phyloP scores from a whole-genome alignment of 768 basidiomycete genomes.

The Cystofilobasidium bisporidii region DNA sequence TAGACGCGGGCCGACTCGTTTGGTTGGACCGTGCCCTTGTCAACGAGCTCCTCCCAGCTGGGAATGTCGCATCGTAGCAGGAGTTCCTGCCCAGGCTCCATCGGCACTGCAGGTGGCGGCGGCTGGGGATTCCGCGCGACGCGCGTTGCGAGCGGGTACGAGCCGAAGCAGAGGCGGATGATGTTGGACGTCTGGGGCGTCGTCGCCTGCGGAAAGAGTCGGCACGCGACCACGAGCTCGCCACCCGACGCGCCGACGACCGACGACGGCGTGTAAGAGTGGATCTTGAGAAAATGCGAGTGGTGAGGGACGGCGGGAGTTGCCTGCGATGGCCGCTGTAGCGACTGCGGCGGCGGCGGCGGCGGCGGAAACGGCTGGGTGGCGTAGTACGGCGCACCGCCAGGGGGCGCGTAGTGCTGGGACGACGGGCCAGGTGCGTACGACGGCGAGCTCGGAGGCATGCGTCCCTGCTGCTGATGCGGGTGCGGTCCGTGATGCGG shows the following conservation, averaged over 20 bases:
- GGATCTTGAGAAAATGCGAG: constrained; percentile 19
- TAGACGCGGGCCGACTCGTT: neutral
- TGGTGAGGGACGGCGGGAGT: constrained; percentile 11
- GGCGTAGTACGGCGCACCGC: neutral
- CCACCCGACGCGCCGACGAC: neutral
- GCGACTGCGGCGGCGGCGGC: neutral
- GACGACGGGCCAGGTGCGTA: neutral
- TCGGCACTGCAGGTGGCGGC: neutral
- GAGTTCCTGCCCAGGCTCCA: constrained; percentile 20
- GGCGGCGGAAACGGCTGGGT: neutral
- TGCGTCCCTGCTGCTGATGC: neutral
- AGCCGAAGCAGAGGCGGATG: constrained; percentile 21
- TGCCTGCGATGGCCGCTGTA: neutral
- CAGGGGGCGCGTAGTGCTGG: neutral
- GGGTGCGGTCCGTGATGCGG: neutral
- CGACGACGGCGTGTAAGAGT: constrained; percentile 12
- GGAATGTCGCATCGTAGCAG: constrained; percentile 13
- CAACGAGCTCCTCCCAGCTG: constrained; percentile 5
- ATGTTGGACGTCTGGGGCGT: constrained; percentile 11
- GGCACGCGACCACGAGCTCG: constrained; percentile 8
- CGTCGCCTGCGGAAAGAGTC: constrained; percentile 11
- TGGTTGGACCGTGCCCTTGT: neutral
- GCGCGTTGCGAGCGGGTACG: constrained; percentile 19
- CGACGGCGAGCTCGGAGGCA: neutral
- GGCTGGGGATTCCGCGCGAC: constrained; percentile 9